A percentile compares a stretch with the other conserved stretches of the same genome.
Evolutionary conservation across 2,329 filamentous ascomycete species (phyloP).

Genomic region (Aspergillus candidus): DNA sequence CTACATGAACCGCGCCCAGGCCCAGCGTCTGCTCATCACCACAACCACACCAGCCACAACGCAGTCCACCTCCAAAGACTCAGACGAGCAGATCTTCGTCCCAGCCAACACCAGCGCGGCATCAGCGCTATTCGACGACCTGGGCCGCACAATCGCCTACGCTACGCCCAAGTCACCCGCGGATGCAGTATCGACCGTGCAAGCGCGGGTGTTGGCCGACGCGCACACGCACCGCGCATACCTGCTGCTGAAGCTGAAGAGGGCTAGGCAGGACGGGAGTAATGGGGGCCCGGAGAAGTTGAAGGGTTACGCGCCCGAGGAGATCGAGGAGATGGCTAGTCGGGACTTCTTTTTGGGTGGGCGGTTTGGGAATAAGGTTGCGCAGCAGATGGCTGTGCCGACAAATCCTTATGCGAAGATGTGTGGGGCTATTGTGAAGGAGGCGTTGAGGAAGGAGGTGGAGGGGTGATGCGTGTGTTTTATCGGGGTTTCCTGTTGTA

Average conservation of each 20-base stretch:
- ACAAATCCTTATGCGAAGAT: constrained; percentile 60
- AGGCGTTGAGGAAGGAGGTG: constrained; percentile 53
- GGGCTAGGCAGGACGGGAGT: constrained; percentile 15
- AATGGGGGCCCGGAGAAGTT: constrained; percentile 24
- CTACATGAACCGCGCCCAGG: constrained; percentile 52
- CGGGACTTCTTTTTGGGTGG: constrained; percentile 50
- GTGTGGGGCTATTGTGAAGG: constrained; percentile 56
- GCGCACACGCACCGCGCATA: constrained; percentile 52
- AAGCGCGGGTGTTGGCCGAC: constrained; percentile 48
- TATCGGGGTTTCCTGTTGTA: not conserved
- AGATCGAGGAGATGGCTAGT: constrained; percentile 52
- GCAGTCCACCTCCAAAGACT: not conserved
- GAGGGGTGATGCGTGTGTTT: constrained; percentile 16
- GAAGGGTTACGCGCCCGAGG: constrained; percentile 28
- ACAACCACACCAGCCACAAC: not conserved
- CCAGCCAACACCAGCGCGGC: constrained; percentile 14
- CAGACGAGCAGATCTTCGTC: constrained; percentile 20
- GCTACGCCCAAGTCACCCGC: constrained; percentile 36
- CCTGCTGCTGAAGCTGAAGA: constrained; percentile 35
- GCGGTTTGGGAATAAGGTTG: constrained; percentile 51
- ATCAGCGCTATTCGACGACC: constrained; percentile 30
- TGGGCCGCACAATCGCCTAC: constrained; percentile 42
- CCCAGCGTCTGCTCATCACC: constrained; percentile 34
- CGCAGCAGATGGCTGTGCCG: constrained; percentile 52
- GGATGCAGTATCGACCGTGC: constrained; percentile 40